phyloP scores from a whole-genome alignment of 2,329 filamentous ascomycete species.

The Aaosphaeria pasadenensis region DNA sequence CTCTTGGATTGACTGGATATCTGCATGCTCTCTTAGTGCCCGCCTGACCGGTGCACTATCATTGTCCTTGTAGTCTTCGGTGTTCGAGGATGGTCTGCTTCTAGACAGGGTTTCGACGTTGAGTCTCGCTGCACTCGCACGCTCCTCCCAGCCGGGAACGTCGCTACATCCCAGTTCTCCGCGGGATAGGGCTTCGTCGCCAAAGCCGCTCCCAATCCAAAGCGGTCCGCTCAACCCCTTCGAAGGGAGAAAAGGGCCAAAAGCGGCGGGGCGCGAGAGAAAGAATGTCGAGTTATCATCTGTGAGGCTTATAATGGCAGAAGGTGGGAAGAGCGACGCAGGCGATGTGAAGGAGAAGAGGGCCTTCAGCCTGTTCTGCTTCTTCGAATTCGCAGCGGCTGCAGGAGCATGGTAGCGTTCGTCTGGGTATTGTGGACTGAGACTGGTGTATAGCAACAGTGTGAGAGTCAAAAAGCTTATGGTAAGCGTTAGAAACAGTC shows the following conservation, averaged over 20 bases:
- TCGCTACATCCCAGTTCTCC: slow-evolving; percentile 94
- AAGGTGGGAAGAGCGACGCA: slow-evolving; percentile 88
- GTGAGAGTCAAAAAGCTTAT: slow-evolving; percentile 42
- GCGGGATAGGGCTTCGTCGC: slow-evolving; percentile 66
- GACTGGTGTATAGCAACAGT: slow-evolving; percentile 41
- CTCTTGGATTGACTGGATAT: slow-evolving; percentile 90
- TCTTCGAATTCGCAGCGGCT: slow-evolving; percentile 13
- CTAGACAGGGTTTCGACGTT: slow-evolving; percentile 2
- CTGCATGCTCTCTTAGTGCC: slow-evolving; percentile 59
- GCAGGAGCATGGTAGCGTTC: slow-evolving; percentile 7
- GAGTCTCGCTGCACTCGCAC: slow-evolving; percentile 6
- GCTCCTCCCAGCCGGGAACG: slow-evolving; percentile 80
- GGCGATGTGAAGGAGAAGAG: slow-evolving; percentile 55
- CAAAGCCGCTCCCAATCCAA: slow-evolving; percentile 91
- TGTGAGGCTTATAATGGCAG: slow-evolving; percentile 91
- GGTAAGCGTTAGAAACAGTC: slow-evolving; percentile 41
- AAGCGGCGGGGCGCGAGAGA: slow-evolving; percentile 86
- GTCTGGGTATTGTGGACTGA: slow-evolving; percentile 19
- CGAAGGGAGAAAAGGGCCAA: slow-evolving; percentile 74
- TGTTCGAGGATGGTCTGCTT: background rate
- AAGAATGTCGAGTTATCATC: slow-evolving; percentile 99
- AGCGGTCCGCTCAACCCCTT: slow-evolving; percentile 82
- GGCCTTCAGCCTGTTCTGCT: slow-evolving; percentile 35
- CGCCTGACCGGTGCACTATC: slow-evolving; percentile 67
- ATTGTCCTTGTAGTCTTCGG: slow-evolving; percentile 69